Evolutionary conservation across 192 early-diverging fungal genomes (phyloP).

Genomic region (Podila minutissima): DNA sequence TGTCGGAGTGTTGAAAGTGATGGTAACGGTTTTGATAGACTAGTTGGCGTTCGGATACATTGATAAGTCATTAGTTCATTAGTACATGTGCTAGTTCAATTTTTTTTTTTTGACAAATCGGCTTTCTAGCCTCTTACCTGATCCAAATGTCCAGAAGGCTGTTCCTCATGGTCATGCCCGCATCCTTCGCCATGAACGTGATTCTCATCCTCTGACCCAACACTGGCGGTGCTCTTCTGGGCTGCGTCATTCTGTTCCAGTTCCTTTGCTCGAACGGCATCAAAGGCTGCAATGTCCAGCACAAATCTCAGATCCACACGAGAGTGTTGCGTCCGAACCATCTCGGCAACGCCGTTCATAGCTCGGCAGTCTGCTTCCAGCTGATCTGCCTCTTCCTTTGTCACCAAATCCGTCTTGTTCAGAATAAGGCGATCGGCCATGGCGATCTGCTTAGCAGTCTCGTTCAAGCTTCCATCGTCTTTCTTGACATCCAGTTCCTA

Average conservation of each 20-base stretch:
- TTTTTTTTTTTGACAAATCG: neutral
- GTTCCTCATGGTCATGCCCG: constrained; percentile 7
- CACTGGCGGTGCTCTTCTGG: constrained; percentile 1
- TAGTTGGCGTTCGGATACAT: constrained; percentile 31
- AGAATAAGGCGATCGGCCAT: constrained; percentile 89
- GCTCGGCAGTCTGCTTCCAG: constrained; percentile 51
- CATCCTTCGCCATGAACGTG: constrained; percentile 34
- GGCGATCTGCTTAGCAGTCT: constrained; percentile 84
- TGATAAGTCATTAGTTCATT: neutral
- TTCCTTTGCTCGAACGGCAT: constrained; percentile 46
- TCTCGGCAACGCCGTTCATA: constrained; percentile 48
- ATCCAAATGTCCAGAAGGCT: constrained; percentile 29
- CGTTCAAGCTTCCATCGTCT: constrained; percentile 73
- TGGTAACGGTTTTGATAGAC: constrained; percentile 62
- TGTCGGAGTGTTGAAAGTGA: constrained; percentile 54
- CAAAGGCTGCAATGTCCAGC: constrained; percentile 62
- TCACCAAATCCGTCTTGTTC: constrained; percentile 87
- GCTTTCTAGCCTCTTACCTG: constrained; percentile 16
- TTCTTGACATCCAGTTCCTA: constrained; percentile 60
- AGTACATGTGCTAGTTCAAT: neutral
- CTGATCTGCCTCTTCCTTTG: constrained; percentile 41
- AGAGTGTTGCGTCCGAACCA: constrained; percentile 35
- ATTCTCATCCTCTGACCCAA: neutral
- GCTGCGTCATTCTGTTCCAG: constrained; percentile 20
- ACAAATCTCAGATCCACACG: constrained; percentile 60